Conservation (phyloP, 1,284 basidiomycete species). For the Marasmius oreades region DNA sequence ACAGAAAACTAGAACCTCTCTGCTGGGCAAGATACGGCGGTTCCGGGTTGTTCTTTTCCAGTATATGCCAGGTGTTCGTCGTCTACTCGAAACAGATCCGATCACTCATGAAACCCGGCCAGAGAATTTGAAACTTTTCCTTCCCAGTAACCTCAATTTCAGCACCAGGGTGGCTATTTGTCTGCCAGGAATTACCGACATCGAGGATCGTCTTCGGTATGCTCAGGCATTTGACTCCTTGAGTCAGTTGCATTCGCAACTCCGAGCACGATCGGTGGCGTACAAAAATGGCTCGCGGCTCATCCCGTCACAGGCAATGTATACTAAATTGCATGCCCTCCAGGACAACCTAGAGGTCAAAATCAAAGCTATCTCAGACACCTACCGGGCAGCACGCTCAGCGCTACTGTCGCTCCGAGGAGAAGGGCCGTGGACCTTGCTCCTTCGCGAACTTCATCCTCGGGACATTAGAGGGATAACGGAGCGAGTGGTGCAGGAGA, state of each 20-base stretch:
- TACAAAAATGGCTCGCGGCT: slow-evolving; percentile 24
- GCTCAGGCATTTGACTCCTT: slow-evolving; percentile 16
- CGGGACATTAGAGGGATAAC: slow-evolving; percentile 16
- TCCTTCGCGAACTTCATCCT: slow-evolving; percentile 8
- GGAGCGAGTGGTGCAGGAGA: slow-evolving; percentile 12
- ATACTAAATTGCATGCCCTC: neutral
- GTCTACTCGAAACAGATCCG: too few relatives aligned
- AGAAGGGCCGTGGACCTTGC: slow-evolving; percentile 13
- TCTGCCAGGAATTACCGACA: too few relatives aligned
- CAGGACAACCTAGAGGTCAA: neutral
- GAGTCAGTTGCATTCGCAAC: slow-evolving; percentile 23
- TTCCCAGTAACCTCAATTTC: neutral
- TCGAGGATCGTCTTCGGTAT: neutral
- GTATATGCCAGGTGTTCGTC: neutral
- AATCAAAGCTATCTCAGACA: neutral
- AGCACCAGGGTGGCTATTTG: neutral
- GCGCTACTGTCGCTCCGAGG: slow-evolving; percentile 13
- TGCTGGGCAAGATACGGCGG: neutral
- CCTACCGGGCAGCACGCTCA: neutral
- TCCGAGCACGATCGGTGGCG: slow-evolving; percentile 23
- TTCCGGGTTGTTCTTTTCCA: neutral
- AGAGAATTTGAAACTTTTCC: neutral
- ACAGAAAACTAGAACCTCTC: neutral
- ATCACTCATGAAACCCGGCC: neutral
- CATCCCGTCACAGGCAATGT: slow-evolving; percentile 6